A percentile compares a stretch with the other conserved stretches of the same genome.
phyloP scores from a whole-genome alignment of 495 filamentous ascomycete genomes.

The Trichocladium uniseriatum region DNA sequence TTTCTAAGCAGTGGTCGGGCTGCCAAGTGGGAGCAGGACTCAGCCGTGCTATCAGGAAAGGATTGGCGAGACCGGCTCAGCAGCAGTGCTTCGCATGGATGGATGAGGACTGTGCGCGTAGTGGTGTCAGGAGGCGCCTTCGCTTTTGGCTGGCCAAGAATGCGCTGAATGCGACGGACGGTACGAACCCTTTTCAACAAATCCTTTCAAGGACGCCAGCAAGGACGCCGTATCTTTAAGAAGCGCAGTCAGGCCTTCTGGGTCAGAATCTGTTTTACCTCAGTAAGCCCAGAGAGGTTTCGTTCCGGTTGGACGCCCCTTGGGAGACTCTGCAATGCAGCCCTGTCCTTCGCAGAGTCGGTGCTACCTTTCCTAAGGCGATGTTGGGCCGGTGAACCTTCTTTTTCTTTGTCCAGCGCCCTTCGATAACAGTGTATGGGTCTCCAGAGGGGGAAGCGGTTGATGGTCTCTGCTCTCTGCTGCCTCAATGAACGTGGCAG shows the following conservation, averaged over 20 bases:
- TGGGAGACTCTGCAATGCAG: conserved; percentile 3
- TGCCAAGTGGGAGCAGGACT: conserved; percentile 7
- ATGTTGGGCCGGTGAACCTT: not conserved
- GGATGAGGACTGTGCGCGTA: conserved; percentile 12
- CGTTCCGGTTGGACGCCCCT: not conserved
- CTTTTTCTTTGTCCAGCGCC: conserved; percentile 13
- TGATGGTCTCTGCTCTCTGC: conserved; percentile 15
- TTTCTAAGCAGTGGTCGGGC: conserved; percentile 1
- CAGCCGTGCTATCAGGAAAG: not conserved
- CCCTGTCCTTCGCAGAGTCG: conserved; percentile 2
- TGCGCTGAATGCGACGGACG: conserved; percentile 9
- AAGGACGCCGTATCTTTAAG: not conserved
- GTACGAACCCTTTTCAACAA: conserved; percentile 16
- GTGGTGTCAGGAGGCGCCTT: conserved; percentile 13
- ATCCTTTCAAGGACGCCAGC: conserved; percentile 2
- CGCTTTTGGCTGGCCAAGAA: conserved; percentile 7
- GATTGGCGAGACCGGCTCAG: conserved; percentile 9
- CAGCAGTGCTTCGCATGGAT: conserved; percentile 5
- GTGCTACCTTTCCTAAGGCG: conserved; percentile 6
- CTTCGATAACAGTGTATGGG: conserved; percentile 9
- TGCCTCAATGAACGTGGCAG: conserved; percentile 18
- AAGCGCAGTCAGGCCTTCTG: not conserved
- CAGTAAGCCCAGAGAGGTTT: conserved; percentile 1
- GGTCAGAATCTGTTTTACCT: conserved; percentile 1
- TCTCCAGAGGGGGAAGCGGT: conserved; percentile 6